phyloP scores from a whole-genome alignment of 345 rosid species.

The Syzygium jambos region DNA sequence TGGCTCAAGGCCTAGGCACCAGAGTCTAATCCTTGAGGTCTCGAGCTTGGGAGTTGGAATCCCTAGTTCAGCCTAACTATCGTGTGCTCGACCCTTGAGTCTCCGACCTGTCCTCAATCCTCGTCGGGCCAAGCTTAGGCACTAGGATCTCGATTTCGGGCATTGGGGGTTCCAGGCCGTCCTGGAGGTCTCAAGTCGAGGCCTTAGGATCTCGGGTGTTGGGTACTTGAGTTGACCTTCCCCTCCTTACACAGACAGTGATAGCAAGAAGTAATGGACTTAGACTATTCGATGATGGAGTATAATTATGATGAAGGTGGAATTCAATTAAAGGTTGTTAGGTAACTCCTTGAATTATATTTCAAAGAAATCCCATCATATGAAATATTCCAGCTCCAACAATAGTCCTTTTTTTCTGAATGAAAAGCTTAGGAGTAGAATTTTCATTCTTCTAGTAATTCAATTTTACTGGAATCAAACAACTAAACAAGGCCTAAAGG shows the following conservation, averaged over 20 bases:
- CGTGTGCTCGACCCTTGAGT: accelerated
- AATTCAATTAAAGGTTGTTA: not conserved
- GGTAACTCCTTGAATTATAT: not conserved
- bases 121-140: not conserved
- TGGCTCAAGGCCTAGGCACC: not conserved
- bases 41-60: not conserved
- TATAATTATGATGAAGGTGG: not conserved
- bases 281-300: not conserved
- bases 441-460: too few relatives aligned
- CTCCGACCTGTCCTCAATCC: accelerated
- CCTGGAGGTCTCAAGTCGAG: not conserved
- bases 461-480: accelerated
- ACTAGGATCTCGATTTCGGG: not conserved
- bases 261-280: not conserved
- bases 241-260: not conserved
- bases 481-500: not conserved
- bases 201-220: not conserved
- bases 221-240: not conserved
- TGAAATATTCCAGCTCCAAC: not conserved
- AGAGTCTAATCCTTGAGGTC: not conserved
- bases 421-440: too few relatives aligned
- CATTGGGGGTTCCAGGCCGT: accelerated
- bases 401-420: not conserved
- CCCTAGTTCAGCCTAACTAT: not conserved
- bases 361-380: not conserved